Percentiles rank a stretch among this genome's conserved stretches.
Evolutionary conservation across 2,329 filamentous ascomycete genomes (phyloP).

Genomic region (Nothomitra cinnamomea): DNA sequence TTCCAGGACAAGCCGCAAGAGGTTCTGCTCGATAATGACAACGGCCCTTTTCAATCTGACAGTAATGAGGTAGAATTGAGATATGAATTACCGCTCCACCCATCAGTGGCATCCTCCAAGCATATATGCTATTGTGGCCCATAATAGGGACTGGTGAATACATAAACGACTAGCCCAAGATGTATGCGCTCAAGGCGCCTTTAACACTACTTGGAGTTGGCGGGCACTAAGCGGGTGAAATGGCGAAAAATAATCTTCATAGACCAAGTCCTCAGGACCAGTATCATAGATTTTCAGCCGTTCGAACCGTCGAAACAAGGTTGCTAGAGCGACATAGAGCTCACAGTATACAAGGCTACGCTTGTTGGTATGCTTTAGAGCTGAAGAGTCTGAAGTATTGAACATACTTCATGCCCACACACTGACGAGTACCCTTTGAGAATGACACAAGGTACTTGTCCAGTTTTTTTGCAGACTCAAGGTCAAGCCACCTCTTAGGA

Average conservation of each 20-base stretch:
- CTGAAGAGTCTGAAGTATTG: neutral
- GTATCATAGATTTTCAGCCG: conserved; percentile 17
- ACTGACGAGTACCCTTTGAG: conserved; percentile 15
- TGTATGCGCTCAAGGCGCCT: too few relatives aligned
- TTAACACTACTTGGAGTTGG: too few relatives aligned
- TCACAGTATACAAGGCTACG: conserved; percentile 20
- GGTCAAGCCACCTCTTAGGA: neutral
- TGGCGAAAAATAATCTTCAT: conserved; percentile 17
- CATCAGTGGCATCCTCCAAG: too few relatives aligned
- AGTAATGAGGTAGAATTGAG: too few relatives aligned
- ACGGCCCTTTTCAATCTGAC: too few relatives aligned
- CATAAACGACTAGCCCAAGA: too few relatives aligned
- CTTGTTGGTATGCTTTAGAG: neutral
- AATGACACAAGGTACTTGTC: conserved; percentile 11
- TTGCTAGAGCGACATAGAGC: conserved; percentile 17
- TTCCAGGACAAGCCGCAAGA: too few relatives aligned
- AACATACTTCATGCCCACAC: conserved; percentile 24
- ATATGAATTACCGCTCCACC: too few relatives aligned
- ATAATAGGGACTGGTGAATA: too few relatives aligned
- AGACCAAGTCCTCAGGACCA: conserved; percentile 15
- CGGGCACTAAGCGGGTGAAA: too few relatives aligned
- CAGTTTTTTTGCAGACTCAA: conserved; percentile 6
- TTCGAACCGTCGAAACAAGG: conserved; percentile 12
- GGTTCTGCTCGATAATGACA: too few relatives aligned
- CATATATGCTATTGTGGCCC: too few relatives aligned